These are phyloP conservation scores for Dothiorella sarmentorum DNA, from an alignment of 2,329 filamentous ascomycete species.

Conservation along the genomic window DNA sequence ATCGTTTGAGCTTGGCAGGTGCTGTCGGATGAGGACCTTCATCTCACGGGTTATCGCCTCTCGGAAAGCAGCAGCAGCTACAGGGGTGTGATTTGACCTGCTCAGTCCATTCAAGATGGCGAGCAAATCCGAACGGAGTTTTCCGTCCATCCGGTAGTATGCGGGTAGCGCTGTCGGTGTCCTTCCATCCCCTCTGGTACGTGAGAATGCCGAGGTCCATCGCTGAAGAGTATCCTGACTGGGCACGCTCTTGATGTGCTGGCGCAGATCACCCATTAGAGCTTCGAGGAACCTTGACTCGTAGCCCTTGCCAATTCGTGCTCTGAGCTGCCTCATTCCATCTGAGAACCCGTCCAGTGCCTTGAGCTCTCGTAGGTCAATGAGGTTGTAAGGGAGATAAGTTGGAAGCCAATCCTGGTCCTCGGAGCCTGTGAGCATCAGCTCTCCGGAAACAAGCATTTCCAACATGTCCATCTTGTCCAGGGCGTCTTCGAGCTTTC, in stretches of 20 bases:
- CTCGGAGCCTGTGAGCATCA: conserved; percentile 38
- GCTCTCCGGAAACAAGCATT: conserved; percentile 71
- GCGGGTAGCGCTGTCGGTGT: conserved; percentile 67
- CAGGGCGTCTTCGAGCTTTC: conserved; percentile 78
- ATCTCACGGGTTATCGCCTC: conserved; percentile 83
- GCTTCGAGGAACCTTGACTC: conserved; percentile 75
- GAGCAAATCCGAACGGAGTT: conserved; percentile 67
- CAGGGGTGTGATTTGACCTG: conserved; percentile 72
- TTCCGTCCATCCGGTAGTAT: conserved; percentile 71
- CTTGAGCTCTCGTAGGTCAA: conserved; percentile 71
- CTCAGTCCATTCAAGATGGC: conserved; percentile 75
- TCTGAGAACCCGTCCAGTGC: conserved; percentile 76
- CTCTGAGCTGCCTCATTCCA: conserved; percentile 72
- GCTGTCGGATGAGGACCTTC: conserved; percentile 75
- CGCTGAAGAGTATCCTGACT: conserved; percentile 71
- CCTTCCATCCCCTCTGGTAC: conserved; percentile 62
- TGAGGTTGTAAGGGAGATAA: conserved; percentile 44
- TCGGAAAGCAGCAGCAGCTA: conserved; percentile 79
- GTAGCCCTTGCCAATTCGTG: conserved; percentile 81
- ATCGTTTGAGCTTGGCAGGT: conserved; percentile 87
- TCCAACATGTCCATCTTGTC: conserved; percentile 75
- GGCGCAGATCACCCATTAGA: conserved; percentile 73
- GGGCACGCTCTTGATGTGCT: conserved; percentile 74
- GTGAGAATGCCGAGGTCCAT: conserved; percentile 75
- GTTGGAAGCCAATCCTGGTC: conserved; percentile 33